Conservation (phyloP, 2,329 filamentous ascomycete species). For the Clonostachys sp. region DNA sequence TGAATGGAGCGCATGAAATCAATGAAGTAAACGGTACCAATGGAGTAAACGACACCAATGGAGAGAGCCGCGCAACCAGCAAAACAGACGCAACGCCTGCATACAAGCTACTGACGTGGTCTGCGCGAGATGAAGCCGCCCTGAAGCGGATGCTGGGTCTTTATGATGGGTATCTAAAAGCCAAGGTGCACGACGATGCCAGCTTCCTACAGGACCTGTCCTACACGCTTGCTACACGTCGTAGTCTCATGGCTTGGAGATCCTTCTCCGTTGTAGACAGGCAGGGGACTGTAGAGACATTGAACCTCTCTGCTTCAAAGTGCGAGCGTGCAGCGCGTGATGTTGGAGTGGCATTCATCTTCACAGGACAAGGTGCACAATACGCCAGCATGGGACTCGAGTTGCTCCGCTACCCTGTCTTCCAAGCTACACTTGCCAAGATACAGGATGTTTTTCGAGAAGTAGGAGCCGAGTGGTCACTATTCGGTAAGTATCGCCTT, state of each 20-base stretch:
- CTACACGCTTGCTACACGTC: constrained; percentile 7
- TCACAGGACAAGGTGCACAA: constrained; percentile 16
- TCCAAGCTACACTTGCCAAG: background rate
- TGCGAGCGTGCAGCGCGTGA: too few species aligned
- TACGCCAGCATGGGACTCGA: constrained; percentile 11
- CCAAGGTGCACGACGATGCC: background rate
- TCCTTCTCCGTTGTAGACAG: constrained; percentile 1
- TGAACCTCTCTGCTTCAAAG: too few species aligned
- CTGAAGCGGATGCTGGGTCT: background rate
- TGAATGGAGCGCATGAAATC: too few species aligned
- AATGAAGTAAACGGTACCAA: background rate
- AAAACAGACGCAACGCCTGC: background rate
- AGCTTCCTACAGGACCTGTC: constrained; percentile 6
- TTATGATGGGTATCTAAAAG: background rate
- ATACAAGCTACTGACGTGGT: background rate
- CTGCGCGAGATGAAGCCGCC: background rate
- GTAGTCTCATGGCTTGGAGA: constrained; percentile 6
- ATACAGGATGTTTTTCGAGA: background rate
- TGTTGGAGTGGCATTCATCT: constrained; percentile 3
- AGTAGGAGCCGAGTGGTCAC: background rate
- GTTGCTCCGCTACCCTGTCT: constrained; percentile 1
- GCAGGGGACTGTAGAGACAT: too few species aligned
- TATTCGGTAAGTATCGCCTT: background rate
- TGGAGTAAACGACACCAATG: background rate
- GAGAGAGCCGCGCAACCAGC: background rate